Conservation (phyloP, 2,329 filamentous ascomycete species). For the Ceratocystis harringtonii region DNA sequence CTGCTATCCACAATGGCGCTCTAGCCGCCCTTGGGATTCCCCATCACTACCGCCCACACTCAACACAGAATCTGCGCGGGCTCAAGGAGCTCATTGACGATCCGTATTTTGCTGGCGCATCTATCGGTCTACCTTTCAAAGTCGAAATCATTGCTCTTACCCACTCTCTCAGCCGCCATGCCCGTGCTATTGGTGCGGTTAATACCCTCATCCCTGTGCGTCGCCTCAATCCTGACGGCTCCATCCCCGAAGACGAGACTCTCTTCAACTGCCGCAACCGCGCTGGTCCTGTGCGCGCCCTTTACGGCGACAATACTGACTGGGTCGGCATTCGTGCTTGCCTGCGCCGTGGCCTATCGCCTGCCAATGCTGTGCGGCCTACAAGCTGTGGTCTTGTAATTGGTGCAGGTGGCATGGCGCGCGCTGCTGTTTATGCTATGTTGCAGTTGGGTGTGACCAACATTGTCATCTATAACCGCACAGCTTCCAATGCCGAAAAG, state of each 20-base stretch:
- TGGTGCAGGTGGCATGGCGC: conserved; percentile 60
- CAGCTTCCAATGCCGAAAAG: conserved; percentile 47
- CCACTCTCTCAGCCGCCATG: conserved; percentile 55
- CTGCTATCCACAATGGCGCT: conserved; percentile 62
- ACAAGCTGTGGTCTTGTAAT: conserved; percentile 43
- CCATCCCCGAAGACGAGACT: conserved; percentile 32
- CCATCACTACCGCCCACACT: conserved; percentile 50
- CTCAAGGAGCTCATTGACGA: conserved; percentile 50
- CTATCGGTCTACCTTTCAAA: conserved; percentile 60
- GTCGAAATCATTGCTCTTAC: conserved; percentile 55
- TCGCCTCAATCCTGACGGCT: conserved; percentile 39
- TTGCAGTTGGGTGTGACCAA: conserved; percentile 61
- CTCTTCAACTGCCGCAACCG: conserved; percentile 33
- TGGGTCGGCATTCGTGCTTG: conserved; percentile 68
- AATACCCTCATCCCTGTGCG: conserved; percentile 63
- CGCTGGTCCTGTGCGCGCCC: conserved; percentile 49
- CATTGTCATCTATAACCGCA: conserved; percentile 62
- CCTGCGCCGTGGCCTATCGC: conserved; percentile 55
- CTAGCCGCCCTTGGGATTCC: conserved; percentile 52
- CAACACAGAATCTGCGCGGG: conserved; percentile 45
- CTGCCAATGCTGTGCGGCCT: conserved; percentile 48
- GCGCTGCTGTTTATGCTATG: conserved; percentile 64
- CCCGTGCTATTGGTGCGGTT: conserved; percentile 58
- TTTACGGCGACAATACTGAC: conserved; percentile 69
- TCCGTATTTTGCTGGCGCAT: conserved; percentile 55